A percentile compares a stretch with the other conserved stretches of the same genome.
phyloP scores from a whole-genome alignment of 2,329 filamentous ascomycete genomes.

The Penicillium sp. region DNA sequence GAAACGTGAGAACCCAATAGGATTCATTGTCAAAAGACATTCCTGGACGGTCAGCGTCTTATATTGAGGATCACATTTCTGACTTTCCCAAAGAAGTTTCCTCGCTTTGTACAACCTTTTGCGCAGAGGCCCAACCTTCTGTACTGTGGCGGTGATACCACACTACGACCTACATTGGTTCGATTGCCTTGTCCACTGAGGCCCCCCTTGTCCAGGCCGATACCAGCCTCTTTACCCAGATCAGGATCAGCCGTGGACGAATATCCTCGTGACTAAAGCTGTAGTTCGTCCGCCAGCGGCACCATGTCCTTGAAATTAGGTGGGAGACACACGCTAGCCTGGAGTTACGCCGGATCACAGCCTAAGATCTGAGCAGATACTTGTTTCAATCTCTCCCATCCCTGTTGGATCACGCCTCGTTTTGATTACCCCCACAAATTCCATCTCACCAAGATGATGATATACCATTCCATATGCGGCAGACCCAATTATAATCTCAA shows the following conservation, averaged over 20 bases:
- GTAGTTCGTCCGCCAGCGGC: neutral
- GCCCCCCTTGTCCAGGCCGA: neutral
- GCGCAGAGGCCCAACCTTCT: neutral
- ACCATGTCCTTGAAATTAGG: no score
- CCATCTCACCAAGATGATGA: neutral
- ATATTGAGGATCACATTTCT: neutral
- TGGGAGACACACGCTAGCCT: neutral
- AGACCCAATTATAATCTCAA: neutral
- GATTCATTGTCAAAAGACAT: neutral
- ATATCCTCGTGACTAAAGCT: neutral
- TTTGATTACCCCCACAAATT: neutral
- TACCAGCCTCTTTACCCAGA: neutral
- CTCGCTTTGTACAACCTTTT: neutral
- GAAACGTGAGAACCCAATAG: neutral
- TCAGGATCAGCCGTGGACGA: neutral
- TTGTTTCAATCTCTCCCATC: neutral
- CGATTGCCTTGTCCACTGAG: neutral
- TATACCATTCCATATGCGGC: neutral
- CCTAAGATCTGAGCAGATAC: neutral
- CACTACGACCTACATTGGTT: neutral
- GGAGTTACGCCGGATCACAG: no score
- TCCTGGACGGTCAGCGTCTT: no score
- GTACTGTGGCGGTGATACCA: neutral
- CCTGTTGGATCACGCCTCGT: neutral
- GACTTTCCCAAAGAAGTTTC: neutral